Conservation (phyloP, 1,284 basidiomycete genomes). For the Takashimella tepidaria region DNA sequence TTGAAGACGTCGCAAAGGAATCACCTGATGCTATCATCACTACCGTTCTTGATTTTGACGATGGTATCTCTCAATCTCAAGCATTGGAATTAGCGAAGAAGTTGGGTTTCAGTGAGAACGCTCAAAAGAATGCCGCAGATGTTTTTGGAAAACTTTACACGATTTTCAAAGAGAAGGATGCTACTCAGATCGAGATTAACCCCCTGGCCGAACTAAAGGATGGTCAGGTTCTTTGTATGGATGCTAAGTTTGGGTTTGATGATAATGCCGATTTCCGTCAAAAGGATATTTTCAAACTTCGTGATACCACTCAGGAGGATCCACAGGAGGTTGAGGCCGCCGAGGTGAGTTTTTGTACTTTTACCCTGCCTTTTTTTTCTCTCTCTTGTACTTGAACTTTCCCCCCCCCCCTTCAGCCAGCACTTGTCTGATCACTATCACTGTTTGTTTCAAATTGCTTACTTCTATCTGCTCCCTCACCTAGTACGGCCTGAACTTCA, state of each 20-base stretch:
- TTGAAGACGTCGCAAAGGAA: conserved; percentile 98
- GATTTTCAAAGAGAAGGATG: conserved; percentile 98
- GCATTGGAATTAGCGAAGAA: conserved; percentile 79
- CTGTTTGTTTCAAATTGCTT: conserved; percentile 1
- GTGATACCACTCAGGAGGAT: conserved; percentile 94
- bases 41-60: conserved; percentile 82
- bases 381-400: too few species aligned
- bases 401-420: too few species aligned
- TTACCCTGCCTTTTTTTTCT: too few species aligned
- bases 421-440: neutral
- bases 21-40: conserved; percentile 95
- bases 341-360: conserved; percentile 24
- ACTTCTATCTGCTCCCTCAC: conserved; percentile 56
- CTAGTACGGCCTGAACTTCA: conserved; percentile 95
- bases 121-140: conserved; percentile 79
- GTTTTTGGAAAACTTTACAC: conserved; percentile 93
- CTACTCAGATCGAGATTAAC: conserved; percentile 99
- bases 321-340: conserved; percentile 90
- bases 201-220: conserved; percentile 93
- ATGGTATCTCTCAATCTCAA: conserved; percentile 68
- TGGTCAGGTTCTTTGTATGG: conserved; percentile 97
- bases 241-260: conserved; percentile 99
- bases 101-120: conserved; percentile 74
- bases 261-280: conserved; percentile 99
- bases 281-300: conserved; percentile 78